These are phyloP conservation scores for Tolypocladium pustulatum DNA, from an alignment of 2,329 filamentous ascomycete genomes.

Conservation along the genomic window DNA sequence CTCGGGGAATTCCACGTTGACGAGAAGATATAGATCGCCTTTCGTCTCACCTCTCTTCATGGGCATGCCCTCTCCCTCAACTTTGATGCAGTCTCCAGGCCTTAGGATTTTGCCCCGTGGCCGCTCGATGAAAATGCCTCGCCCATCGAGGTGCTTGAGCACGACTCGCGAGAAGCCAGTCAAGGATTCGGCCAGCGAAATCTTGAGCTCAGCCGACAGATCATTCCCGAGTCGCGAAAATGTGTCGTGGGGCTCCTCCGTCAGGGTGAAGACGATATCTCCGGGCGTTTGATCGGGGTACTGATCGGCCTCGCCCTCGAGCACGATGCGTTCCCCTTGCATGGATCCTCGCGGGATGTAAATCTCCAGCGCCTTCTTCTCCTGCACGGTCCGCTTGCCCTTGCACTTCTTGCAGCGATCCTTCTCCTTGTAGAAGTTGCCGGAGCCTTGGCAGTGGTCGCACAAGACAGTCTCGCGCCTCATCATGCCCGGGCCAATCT, in stretches of 20 bases:
- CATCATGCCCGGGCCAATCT: constrained; percentile 78
- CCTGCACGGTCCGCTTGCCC: constrained; percentile 73
- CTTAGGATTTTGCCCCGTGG: constrained; percentile 72
- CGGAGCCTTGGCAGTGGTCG: constrained; percentile 74
- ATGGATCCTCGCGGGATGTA: constrained; percentile 84
- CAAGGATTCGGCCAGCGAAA: constrained; percentile 76
- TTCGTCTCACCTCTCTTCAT: constrained; percentile 72
- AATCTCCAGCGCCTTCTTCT: constrained; percentile 90
- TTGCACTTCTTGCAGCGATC: constrained; percentile 99
- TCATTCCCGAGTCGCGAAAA: constrained; percentile 82
- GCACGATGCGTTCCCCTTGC: constrained; percentile 80
- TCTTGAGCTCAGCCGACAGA: constrained; percentile 67
- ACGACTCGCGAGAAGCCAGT: constrained; percentile 86
- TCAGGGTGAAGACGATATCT: constrained; percentile 82
- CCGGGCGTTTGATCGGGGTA: constrained; percentile 79
- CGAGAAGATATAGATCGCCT: constrained; percentile 78
- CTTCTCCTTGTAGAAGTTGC: constrained; percentile 85
- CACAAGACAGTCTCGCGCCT: constrained; percentile 73
- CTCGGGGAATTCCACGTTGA: constrained; percentile 82
- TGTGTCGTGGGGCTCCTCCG: constrained; percentile 68
- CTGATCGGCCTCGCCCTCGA: constrained; percentile 93
- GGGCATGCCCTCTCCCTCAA: constrained; percentile 90
- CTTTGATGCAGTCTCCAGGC: constrained; percentile 76
- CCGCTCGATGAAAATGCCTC: constrained; percentile 74
- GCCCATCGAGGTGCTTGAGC: constrained; percentile 83